These are phyloP conservation scores for Aspergillus melleus DNA, from an alignment of 2,329 filamentous ascomycete genomes.

Conservation along the genomic window DNA sequence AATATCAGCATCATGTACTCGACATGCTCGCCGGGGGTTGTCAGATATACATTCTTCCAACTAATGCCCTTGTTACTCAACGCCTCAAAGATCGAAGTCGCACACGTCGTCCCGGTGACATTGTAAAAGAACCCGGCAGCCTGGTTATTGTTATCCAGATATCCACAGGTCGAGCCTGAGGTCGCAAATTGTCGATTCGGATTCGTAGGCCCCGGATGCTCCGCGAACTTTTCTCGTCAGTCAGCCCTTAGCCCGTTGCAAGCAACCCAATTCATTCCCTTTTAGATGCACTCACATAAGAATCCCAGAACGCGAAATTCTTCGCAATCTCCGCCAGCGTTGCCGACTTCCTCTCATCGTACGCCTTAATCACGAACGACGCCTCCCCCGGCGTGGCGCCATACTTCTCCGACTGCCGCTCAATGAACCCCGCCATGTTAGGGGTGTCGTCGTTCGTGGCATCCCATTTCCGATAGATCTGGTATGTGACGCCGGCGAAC, in stretches of 20 bases:
- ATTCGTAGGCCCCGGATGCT: constrained; percentile 44
- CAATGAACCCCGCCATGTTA: constrained; percentile 41
- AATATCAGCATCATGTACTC: neutral
- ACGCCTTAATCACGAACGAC: constrained; percentile 41
- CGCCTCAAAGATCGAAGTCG: constrained; percentile 40
- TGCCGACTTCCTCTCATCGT: constrained; percentile 35
- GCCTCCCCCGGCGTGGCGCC: constrained; percentile 35
- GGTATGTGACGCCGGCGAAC: constrained; percentile 33
- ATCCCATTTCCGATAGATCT: constrained; percentile 42
- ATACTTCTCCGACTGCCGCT: constrained; percentile 41
- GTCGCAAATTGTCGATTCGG: constrained; percentile 44
- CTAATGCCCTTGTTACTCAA: constrained; percentile 36
- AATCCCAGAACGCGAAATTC: constrained; percentile 42
- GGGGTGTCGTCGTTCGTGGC: constrained; percentile 36
- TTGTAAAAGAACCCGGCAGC: constrained; percentile 35
- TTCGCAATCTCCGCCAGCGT: constrained; percentile 36
- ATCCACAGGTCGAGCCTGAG: constrained; percentile 36
- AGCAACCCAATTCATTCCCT: too few species aligned
- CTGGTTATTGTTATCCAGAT: constrained; percentile 34
- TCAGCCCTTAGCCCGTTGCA: neutral
- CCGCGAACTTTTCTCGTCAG: constrained; percentile 28
- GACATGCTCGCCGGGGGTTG: neutral
- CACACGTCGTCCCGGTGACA: constrained; percentile 35
- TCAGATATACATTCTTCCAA: constrained; percentile 37
- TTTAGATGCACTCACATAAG: constrained; percentile 26